Conservation (phyloP, 495 filamentous ascomycete species). For the Collariella sp. region DNA sequence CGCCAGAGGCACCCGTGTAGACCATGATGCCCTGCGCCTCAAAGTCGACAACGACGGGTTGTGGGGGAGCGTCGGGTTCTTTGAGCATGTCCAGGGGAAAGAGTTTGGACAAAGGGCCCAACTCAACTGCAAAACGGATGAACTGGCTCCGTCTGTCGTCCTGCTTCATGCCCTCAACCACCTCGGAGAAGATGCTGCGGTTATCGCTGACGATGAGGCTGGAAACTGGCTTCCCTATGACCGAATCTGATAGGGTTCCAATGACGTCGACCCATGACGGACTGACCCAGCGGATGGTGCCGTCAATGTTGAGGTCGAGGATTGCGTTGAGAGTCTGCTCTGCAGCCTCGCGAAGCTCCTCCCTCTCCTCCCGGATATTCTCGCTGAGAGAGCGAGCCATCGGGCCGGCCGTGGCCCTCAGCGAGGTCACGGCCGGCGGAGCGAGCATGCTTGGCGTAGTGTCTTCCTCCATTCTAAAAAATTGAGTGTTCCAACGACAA, state of each 20-base stretch:
- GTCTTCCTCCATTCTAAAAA: conserved; percentile 37
- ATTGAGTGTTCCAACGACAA: conserved; percentile 7
- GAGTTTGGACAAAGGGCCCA: conserved; percentile 67
- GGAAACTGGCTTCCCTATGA: conserved; percentile 68
- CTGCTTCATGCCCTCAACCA: conserved; percentile 78
- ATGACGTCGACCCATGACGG: conserved; percentile 94
- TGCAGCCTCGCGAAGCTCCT: conserved; percentile 88
- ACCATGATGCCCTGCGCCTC: conserved; percentile 98
- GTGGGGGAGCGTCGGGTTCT: conserved; percentile 37
- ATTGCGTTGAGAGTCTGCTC: conserved; percentile 96
- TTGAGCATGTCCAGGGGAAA: conserved; percentile 40
- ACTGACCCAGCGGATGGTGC: conserved; percentile 87
- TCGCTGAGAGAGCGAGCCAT: conserved; percentile 49
- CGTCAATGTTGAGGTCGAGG: conserved; percentile 81
- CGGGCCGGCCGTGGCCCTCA: conserved; percentile 40
- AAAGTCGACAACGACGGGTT: conserved; percentile 57
- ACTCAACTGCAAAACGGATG: conserved; percentile 69
- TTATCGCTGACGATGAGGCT: conserved; percentile 70
- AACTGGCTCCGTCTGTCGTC: conserved; percentile 91
- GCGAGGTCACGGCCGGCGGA: conserved; percentile 40
- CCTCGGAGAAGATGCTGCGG: conserved; percentile 67
- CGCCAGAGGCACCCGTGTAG: conserved; percentile 79
- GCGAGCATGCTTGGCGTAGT: conserved; percentile 32
- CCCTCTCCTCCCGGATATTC: conserved; percentile 60
- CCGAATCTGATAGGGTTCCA: conserved; percentile 62